Evolutionary conservation across 2,329 filamentous ascomycete species (phyloP), one percentile per base, ranked within the genome.

Genomic region (Beauveria caledonica): DNA sequence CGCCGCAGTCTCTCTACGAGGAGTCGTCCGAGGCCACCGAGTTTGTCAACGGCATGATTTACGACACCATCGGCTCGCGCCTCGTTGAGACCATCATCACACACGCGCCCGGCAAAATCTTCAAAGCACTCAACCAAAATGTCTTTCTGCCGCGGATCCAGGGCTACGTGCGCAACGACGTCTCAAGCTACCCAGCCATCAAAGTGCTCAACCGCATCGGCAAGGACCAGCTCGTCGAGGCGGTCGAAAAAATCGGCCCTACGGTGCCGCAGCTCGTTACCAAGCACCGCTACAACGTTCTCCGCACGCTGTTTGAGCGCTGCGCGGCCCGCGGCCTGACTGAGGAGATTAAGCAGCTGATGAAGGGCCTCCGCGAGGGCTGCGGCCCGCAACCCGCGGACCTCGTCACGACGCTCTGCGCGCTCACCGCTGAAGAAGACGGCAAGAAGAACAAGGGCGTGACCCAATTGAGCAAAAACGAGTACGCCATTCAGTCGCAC

Each of bases 21-120:
- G 84, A 85, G 17, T 84, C 84, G 1, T 89, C 90, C 39, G 88
- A 86, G 53, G 88, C 89, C 4, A 82, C 84, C 11, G 78, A 82
- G 17, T 96, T 97, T 70, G 82, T 97, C 70, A 92, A 89, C 68
- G 86, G 89, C 60, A 83, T 97, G 70, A 79, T 97, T 27, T 97
- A 97, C 73, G 92, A 97, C 69, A 81, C 88, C 1, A 87, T 97
- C 56, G 94, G 94, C 17, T 97, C 93, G 3, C 87, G 93, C 49
- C 80, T 99, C 2, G 80, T 97, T 23, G 94, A 99, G 75, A 90
- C 87, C 0, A 87, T 99, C 64, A 84, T 97, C 64, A 83, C 86
- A 27, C 82, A 88, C 69, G 85, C 87, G 17, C 92, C 94, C 0
- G 92, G 90, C 48, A 96, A 94, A 74, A 76, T 92, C 39, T 99